Percentiles rank a stretch among this genome's conserved stretches.
Evolutionary conservation across 1,284 basidiomycete species (phyloP).

Genomic region (Erythrobasidium hasegawianum): DNA sequence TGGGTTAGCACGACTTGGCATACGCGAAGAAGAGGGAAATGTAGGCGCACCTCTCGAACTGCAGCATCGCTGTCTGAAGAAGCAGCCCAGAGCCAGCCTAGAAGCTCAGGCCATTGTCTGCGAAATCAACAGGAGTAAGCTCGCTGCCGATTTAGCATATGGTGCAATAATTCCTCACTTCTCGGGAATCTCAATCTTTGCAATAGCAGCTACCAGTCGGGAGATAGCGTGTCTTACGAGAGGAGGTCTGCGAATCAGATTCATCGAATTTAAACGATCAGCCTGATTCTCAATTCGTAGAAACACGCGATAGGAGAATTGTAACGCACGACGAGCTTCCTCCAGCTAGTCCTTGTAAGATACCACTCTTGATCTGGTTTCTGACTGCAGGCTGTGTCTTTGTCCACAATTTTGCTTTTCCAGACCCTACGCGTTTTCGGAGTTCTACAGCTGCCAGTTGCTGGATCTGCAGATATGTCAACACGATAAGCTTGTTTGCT

Average conservation of each 20-base stretch:
- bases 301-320: too few relatives aligned
- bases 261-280: too few relatives aligned
- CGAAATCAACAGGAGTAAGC: too few relatives aligned
- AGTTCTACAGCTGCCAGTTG: slow-evolving; percentile 98
- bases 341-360: slow-evolving; percentile 72
- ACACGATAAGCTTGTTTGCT: too few relatives aligned
- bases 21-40: too few relatives aligned
- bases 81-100: slow-evolving; percentile 81
- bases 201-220: slow-evolving; percentile 89
- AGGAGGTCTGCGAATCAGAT: slow-evolving; percentile 49
- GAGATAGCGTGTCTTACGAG: slow-evolving; percentile 85
- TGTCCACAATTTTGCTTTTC: slow-evolving; percentile 65
- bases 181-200: slow-evolving; percentile 77
- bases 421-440: slow-evolving; percentile 87
- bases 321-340: slow-evolving; percentile 66
- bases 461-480: too few relatives aligned
- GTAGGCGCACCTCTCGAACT: slow-evolving; percentile 31
- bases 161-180: slow-evolving; percentile 48
- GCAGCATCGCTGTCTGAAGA: slow-evolving; percentile 64
- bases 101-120: slow-evolving; percentile 70
- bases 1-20: neutral
- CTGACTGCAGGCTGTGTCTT: slow-evolving; percentile 55
- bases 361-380: slow-evolving; percentile 74
- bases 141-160: neutral
- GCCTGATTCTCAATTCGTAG: too few relatives aligned